These are phyloP conservation scores for Corrigiola litoralis DNA, from an alignment of 179 eudicot species.

Conservation along the genomic window DNA sequence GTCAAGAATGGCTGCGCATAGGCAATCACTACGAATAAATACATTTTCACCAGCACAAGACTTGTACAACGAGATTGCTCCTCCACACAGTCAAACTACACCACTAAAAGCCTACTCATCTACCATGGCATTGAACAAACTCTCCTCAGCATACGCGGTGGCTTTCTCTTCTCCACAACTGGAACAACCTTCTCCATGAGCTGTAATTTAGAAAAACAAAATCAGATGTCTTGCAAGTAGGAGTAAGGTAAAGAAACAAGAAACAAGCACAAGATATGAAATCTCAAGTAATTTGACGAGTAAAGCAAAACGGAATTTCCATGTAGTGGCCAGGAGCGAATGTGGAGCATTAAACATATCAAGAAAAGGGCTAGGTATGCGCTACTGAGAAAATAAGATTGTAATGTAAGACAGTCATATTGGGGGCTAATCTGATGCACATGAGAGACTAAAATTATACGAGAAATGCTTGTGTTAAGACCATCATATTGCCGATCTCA, in stretches of 20 bases:
- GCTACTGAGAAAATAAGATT: no score
- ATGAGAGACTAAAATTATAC: no score
- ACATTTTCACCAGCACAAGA: slow-evolving; percentile 14
- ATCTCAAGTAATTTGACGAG: neutral
- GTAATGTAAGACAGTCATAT: no score
- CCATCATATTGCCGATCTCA: no score
- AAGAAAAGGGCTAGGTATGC: no score
- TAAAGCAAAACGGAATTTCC: no score
- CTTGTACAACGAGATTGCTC: slow-evolving; percentile 20
- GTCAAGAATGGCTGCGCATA: slow-evolving; percentile 14
- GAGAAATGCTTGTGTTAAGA: no score
- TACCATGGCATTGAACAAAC: slow-evolving; percentile 56
- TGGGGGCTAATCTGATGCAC: no score
- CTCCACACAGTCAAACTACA: slow-evolving; percentile 14
- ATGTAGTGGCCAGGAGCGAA: no score
- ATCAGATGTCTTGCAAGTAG: neutral
- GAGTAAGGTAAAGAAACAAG: no score
- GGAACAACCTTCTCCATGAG: slow-evolving; percentile 73
- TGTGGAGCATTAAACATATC: no score
- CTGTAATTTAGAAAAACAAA: slow-evolving; percentile 36
- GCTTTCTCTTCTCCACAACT: slow-evolving; percentile 52
- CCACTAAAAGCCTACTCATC: slow-evolving; percentile 1
- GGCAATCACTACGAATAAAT: slow-evolving; percentile 17
- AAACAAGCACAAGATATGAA: neutral
- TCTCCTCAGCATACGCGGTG: slow-evolving; percentile 47